Base-by-base conservation (phyloP, 2,329 filamentous ascomycete species). In the Bipolaris victoriae region DNA sequence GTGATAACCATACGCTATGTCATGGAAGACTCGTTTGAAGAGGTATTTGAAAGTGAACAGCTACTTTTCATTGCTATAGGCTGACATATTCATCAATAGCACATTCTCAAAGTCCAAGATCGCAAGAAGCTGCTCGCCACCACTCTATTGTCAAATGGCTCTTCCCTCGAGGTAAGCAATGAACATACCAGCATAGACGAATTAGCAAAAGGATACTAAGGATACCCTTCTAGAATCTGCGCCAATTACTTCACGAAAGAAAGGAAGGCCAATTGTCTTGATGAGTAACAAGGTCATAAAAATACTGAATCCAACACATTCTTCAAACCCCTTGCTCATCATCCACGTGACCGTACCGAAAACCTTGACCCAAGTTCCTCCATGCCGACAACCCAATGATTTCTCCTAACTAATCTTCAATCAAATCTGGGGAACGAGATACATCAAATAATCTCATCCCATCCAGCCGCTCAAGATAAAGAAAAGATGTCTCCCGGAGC, bases 1-100 rank as follows among this genome's bases (percentile, higher is more conserved):
- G 68, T 81, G 0, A 78, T 72, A 0, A 79, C 74, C 0, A 58
- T 80, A 1, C 72, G 77, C 1, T 77, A 78, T 18, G 73, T 74
- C 16, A 67, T 82, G 7, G 60, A 68, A 2, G 67, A 76, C 22
- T 76, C 76, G 0, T 77, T 80, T 15, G 79, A 81, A 60, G 61
- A 61, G 51, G 44, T 49, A 35, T 7, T 45, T 45, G 16, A 9
- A 1, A 44, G 20, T 39, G 15, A 20, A 41, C 13, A 16, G 36
- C n/a, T 37, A 24, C 47, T 24, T 31, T 29, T 9, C 10, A 29
- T 18, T 15, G 6, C 16, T 5, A 5, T 7, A 7, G 5, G 39
- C 48, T 50, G 3, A 50, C n/a, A 3, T 2, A 3, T 4, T 1
- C 26, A 41, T 7, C 36, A 2, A 41, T 31, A 50, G 48, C 48